Evolutionary conservation across 1,284 basidiomycete species (phyloP).

Genomic region (Boletus semigastroideus): DNA sequence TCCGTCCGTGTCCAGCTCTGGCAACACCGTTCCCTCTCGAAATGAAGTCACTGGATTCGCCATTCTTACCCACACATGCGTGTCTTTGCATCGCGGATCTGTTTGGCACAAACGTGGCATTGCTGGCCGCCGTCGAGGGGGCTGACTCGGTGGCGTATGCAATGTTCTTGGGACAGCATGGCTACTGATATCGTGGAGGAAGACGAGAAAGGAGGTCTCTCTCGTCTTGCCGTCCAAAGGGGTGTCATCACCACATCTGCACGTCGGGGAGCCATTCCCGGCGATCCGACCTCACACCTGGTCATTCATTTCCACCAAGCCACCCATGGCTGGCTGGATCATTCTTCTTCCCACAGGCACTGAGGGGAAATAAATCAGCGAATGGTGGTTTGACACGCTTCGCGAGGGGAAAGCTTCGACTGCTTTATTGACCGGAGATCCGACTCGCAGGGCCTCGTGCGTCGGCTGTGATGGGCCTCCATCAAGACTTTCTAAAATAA

Average conservation of each 20-base stretch:
- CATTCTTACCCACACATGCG: constrained; percentile 2
- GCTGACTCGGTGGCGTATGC: constrained; percentile 2
- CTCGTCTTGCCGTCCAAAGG: constrained; percentile 2
- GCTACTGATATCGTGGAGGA: neutral
- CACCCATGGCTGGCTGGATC: neutral
- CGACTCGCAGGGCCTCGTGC: constrained; percentile 50
- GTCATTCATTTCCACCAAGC: neutral
- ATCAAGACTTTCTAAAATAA: constrained; percentile 21
- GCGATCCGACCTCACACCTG: constrained; percentile 1
- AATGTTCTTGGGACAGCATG: constrained; percentile 3
- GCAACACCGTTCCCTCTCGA: constrained; percentile 7
- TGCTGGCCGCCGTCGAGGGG: neutral
- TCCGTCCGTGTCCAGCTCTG: neutral
- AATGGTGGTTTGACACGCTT: neutral
- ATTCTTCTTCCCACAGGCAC: neutral
- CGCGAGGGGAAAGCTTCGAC: constrained; percentile 40
- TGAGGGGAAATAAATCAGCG: neutral
- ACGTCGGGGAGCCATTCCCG: neutral
- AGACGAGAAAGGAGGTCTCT: constrained; percentile 12
- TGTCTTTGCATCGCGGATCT: constrained; percentile 11
- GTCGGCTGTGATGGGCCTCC: constrained; percentile 51
- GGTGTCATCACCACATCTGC: neutral
- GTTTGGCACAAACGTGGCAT: neutral
- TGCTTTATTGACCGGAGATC: constrained; percentile 41
- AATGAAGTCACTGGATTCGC: constrained; percentile 16